phyloP scores from a whole-genome alignment of 169 alveolate species.

The Cryptosporidium parvum region DNA sequence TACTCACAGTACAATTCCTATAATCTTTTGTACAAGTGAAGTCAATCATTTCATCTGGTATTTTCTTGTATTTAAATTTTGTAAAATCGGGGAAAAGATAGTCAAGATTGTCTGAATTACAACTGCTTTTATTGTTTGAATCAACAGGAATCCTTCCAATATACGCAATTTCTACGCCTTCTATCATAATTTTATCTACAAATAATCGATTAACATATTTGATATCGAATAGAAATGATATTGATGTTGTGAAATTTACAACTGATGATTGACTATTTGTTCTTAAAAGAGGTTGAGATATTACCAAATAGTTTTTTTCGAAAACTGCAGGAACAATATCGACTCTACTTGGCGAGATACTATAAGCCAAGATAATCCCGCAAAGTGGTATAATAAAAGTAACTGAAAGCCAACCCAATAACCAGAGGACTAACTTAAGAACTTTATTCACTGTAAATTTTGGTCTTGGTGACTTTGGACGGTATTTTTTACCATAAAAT shows the following conservation, averaged over 20 bases:
- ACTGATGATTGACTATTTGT: conserved; percentile 4
- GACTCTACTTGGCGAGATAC: conserved; percentile 50
- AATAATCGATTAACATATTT: conserved; percentile 42
- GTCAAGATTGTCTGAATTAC: conserved; percentile 43
- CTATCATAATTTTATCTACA: conserved; percentile 32
- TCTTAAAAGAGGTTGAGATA: conserved; percentile 50
- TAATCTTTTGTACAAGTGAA: conserved; percentile 42
- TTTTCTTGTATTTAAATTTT: background rate
- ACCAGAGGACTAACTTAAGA: conserved; percentile 3
- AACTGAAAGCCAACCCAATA: conserved; percentile 50
- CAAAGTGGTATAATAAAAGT: conserved; percentile 52
- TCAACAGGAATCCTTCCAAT: conserved; percentile 39
- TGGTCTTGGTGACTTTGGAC: conserved; percentile 16
- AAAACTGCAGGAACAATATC: conserved; percentile 63
- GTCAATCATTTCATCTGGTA: conserved; percentile 45
- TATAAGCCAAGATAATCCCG: conserved; percentile 45
- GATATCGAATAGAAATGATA: conserved; percentile 47
- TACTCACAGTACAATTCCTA: conserved; percentile 41
- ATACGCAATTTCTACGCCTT: conserved; percentile 62
- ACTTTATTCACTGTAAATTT: background rate
- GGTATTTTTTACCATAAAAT: conserved; percentile 41
- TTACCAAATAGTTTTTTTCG: conserved; percentile 29
- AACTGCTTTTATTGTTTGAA: background rate
- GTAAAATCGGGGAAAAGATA: conserved; percentile 50
- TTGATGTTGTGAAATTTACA: conserved; percentile 40